Conservation (phyloP, 2,329 filamentous ascomycete species). For the Gnomoniopsis sp. region DNA sequence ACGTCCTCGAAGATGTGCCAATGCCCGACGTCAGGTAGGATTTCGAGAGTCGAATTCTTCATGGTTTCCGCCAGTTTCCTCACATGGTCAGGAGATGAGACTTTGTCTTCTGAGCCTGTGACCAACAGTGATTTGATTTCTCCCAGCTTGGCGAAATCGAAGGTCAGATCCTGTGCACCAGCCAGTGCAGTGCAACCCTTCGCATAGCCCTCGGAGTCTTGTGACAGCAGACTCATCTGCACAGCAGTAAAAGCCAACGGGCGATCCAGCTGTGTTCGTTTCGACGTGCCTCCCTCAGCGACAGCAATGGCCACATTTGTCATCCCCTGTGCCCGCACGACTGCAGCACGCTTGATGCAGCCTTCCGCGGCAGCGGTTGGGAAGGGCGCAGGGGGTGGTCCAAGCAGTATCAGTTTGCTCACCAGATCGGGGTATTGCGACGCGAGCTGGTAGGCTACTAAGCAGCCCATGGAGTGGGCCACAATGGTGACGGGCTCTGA, state of each 20-base stretch:
- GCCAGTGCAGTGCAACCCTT: constrained; percentile 50
- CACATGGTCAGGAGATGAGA: constrained; percentile 34
- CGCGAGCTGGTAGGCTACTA: constrained; percentile 42
- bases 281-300: constrained; percentile 32
- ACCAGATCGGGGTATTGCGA: constrained; percentile 36
- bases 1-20: constrained; percentile 50
- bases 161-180: constrained; percentile 30
- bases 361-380: constrained; percentile 31
- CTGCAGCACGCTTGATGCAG: constrained; percentile 32
- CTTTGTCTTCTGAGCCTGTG: constrained; percentile 42
- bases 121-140: constrained; percentile 35
- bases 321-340: constrained; percentile 43
- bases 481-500: constrained; percentile 35
- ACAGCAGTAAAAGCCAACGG: constrained; percentile 39
- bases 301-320: constrained; percentile 37
- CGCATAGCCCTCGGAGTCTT: constrained; percentile 52
- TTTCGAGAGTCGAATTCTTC: constrained; percentile 25
- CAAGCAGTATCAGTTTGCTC: constrained; percentile 42
- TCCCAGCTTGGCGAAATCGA: constrained; percentile 21
- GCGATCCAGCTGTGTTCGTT: constrained; percentile 32
- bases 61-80: constrained; percentile 30
- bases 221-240: constrained; percentile 39
- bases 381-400: constrained; percentile 43
- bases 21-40: constrained; percentile 42
- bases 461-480: constrained; percentile 49